Percentiles rank a stretch among this genome's conserved stretches.
phyloP scores from a whole-genome alignment of 2,329 filamentous ascomycete species.

The Colletotrichum eremochloae region DNA sequence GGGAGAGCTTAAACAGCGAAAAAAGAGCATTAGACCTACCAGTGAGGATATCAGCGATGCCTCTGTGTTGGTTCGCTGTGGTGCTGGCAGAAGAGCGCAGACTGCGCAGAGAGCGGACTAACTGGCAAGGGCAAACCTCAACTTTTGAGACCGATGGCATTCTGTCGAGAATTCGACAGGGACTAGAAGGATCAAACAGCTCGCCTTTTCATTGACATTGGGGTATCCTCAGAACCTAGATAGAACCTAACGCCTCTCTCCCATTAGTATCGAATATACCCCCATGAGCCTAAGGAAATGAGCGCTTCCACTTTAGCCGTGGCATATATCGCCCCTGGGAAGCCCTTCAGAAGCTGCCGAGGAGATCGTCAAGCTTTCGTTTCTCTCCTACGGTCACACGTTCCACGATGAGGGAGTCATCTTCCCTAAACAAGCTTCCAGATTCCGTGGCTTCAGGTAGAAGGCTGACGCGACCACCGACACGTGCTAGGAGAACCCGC shows the following conservation, averaged over 20 bases:
- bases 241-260: slow-evolving; percentile 30
- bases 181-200: not conserved
- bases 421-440: slow-evolving; percentile 41
- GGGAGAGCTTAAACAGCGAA: slow-evolving; percentile 51
- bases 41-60: slow-evolving; percentile 28
- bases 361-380: slow-evolving; percentile 57
- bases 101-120: not conserved
- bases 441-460: slow-evolving; percentile 48
- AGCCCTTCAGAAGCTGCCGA: slow-evolving; percentile 51
- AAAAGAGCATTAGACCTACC: slow-evolving; percentile 50
- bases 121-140: not conserved
- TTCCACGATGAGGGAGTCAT: slow-evolving; percentile 47
- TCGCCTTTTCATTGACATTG: slow-evolving; percentile 1
- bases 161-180: not conserved
- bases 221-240: slow-evolving; percentile 38
- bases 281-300: not conserved
- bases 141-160: not conserved
- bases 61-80: not conserved
- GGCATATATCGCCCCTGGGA: no score
- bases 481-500: slow-evolving; percentile 72
- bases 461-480: slow-evolving; percentile 65
- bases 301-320: not conserved
- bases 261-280: not conserved
- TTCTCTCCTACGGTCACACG: slow-evolving; percentile 57
- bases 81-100: not conserved